A percentile compares a stretch with the other conserved stretches of the same genome.
Conservation (phyloP, 371 early-diverging fungal genomes). For the Circinella umbellata region DNA sequence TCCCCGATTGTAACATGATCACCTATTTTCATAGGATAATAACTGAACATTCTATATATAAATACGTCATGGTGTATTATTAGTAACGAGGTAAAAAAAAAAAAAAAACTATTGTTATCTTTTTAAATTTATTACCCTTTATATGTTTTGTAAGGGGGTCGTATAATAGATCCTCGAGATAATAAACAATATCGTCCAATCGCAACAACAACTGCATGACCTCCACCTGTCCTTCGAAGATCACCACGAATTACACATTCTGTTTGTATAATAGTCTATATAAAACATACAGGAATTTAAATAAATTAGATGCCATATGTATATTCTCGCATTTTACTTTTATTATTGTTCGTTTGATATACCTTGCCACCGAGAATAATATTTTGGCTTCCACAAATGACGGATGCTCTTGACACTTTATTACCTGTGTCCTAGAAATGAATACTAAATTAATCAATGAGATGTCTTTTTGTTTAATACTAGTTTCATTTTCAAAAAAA, state of each 20-base stretch:
- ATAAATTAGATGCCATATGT: no score
- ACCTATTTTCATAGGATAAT: conserved; percentile 96
- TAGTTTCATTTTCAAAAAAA: not conserved
- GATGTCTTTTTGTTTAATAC: not conserved
- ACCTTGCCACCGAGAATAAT: conserved; percentile 95
- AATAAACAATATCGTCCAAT: conserved; percentile 91
- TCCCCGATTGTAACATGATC: conserved; percentile 93
- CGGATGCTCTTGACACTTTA: conserved; percentile 89
- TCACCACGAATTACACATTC: conserved; percentile 94
- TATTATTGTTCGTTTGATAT: conserved; percentile 7
- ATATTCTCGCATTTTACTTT: no score
- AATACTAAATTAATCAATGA: not conserved
- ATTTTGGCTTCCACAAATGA: conserved; percentile 93
- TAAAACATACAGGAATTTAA: not conserved
- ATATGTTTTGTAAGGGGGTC: conserved; percentile 95
- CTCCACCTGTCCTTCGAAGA: conserved; percentile 84
- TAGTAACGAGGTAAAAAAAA: not conserved
- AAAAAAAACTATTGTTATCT: not conserved
- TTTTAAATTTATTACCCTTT: conserved; percentile 71
- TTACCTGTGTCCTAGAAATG: conserved; percentile 87
- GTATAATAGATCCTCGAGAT: conserved; percentile 76
- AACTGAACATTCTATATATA: conserved; percentile 68
- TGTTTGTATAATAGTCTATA: conserved; percentile 89
- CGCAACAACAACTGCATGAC: conserved; percentile 86
- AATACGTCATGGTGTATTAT: not conserved